Evolutionary conservation across 2,329 filamentous ascomycete genomes (phyloP).

Genomic region (Xylaria sp.): DNA sequence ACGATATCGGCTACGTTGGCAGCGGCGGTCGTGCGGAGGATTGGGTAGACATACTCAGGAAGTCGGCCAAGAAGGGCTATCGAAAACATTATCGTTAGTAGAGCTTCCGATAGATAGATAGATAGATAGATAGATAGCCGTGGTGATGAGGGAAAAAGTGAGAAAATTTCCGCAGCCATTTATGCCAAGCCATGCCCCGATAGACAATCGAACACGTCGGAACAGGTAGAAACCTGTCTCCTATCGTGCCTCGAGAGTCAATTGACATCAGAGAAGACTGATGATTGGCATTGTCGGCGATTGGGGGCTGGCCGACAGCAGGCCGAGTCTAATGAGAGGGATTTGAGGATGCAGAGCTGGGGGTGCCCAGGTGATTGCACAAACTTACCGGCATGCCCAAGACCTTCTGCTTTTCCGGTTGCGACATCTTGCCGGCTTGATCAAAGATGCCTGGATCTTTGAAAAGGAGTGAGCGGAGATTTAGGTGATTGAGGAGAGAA

Average conservation of each 20-base stretch:
- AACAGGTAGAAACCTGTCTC: conserved; percentile 8
- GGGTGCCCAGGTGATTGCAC: too few species aligned
- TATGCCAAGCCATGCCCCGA: conserved; percentile 10
- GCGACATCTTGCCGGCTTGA: conserved; percentile 57
- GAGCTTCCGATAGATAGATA: not conserved
- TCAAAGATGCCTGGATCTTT: conserved; percentile 46
- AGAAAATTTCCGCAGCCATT: conserved; percentile 20
- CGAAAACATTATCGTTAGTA: conserved; percentile 40
- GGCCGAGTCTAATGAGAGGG: conserved; percentile 19
- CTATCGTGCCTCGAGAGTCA: conserved; percentile 11
- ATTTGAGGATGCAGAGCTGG: conserved; percentile 18
- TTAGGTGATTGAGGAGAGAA: conserved; percentile 34
- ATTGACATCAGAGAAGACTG: conserved; percentile 28
- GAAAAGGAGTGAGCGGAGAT: conserved; percentile 65
- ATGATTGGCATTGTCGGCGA: conserved; percentile 28
- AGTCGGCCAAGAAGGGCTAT: conserved; percentile 95
- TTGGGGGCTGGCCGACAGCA: conserved; percentile 7
- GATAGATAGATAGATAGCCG: not conserved
- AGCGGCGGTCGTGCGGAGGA: conserved; percentile 16
- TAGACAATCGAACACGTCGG: conserved; percentile 8
- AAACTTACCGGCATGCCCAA: conserved; percentile 66
- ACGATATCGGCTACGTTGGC: conserved; percentile 11
- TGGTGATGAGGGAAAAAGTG: conserved; percentile 8
- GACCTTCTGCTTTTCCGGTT: conserved; percentile 58
- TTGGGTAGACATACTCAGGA: conserved; percentile 90